Percentiles rank a stretch among this genome's conserved stretches.
Conservation (phyloP, 2,329 filamentous ascomycete genomes). For the Pseudohalonectria lignicola region DNA sequence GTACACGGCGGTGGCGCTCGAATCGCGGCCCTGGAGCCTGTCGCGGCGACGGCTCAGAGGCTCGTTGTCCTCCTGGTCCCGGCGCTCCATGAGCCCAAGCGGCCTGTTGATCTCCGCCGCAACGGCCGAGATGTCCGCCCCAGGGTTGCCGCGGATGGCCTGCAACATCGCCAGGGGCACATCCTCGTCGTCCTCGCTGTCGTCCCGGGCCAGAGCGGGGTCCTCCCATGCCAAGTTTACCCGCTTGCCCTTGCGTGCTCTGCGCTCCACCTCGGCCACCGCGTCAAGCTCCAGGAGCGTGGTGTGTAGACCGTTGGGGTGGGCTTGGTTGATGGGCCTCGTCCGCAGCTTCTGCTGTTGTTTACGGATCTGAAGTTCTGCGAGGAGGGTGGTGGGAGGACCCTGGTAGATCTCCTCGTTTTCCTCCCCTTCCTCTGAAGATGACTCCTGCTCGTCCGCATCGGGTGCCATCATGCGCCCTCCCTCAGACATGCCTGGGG, state of each 20-base stretch:
- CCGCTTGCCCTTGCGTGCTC: constrained; percentile 60
- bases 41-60: constrained; percentile 70
- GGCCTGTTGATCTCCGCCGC: constrained; percentile 50
- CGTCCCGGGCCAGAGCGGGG: constrained; percentile 31
- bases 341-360: constrained; percentile 76
- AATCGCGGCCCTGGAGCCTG: constrained; percentile 55
- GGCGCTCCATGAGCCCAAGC: constrained; percentile 65
- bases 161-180: constrained; percentile 78
- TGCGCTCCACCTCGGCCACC: constrained; percentile 74
- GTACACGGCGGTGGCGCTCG: constrained; percentile 19
- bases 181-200: constrained; percentile 59
- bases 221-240: constrained; percentile 90
- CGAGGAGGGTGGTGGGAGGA: constrained; percentile 79
- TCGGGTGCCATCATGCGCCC: constrained; percentile 10
- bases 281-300: constrained; percentile 86
- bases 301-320: constrained; percentile 73
- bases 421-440: constrained; percentile 33
- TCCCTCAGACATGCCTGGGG: constrained; percentile 2
- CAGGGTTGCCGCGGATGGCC: constrained; percentile 46
- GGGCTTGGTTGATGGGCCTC: constrained; percentile 48
- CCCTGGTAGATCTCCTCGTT: constrained; percentile 48
- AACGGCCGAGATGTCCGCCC: constrained; percentile 30
- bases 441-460: constrained; percentile 16
- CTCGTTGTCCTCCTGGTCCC: constrained; percentile 86
- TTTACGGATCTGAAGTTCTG: constrained; percentile 85